phyloP scores from a whole-genome alignment of 2,329 filamentous ascomycete genomes.

The Penicillium fuscoglaucum region DNA sequence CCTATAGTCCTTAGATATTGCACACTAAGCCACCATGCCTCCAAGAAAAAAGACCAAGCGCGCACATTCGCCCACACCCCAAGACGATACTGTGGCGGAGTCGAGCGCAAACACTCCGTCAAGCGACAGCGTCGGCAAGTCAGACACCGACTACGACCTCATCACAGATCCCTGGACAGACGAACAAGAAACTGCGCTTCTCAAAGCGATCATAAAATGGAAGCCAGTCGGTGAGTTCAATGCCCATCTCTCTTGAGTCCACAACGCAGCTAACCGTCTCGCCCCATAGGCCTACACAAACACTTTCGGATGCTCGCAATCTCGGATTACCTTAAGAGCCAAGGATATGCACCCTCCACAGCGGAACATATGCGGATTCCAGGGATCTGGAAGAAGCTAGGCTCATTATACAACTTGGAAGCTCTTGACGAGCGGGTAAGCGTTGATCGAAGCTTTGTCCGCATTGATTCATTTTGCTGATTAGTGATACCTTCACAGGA shows the following conservation, averaged over 20 bases:
- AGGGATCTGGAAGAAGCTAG: constrained; percentile 87
- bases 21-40: constrained; percentile 33
- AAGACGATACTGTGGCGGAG: constrained; percentile 29
- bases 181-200: constrained; percentile 87
- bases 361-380: constrained; percentile 80
- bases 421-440: constrained; percentile 83
- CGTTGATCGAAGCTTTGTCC: not conserved
- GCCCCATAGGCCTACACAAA: constrained; percentile 73
- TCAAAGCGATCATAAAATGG: constrained; percentile 90
- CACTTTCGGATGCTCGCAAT: constrained; percentile 91
- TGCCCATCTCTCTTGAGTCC: not conserved
- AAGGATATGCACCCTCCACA: constrained; percentile 69
- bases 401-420: constrained; percentile 79
- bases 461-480: constrained; percentile 25
- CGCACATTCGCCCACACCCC: constrained; percentile 31
- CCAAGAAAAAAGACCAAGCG: constrained; percentile 64
- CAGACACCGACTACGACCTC: constrained; percentile 48
- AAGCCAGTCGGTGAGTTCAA: constrained; percentile 83
- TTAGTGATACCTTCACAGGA: constrained; percentile 38
- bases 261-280: constrained; percentile 7
- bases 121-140: constrained; percentile 34
- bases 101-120: constrained; percentile 32
- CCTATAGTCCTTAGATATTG: not conserved
- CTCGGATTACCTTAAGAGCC: constrained; percentile 73
- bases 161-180: constrained; percentile 84